Conservation (phyloP, 352 stramenopile species). For the Discostella stelligera region DNA sequence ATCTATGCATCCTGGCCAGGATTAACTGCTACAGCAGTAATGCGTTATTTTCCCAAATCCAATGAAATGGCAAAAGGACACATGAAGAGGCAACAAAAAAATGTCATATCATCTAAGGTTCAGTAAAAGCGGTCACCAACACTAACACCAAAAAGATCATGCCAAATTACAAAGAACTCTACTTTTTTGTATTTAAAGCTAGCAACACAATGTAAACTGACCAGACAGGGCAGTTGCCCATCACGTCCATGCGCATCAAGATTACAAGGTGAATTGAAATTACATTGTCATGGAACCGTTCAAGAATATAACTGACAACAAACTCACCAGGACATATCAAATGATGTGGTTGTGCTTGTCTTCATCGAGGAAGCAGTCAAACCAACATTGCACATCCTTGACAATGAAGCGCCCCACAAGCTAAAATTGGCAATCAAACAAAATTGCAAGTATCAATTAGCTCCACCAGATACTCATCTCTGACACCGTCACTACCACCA, state of each 20-base stretch:
- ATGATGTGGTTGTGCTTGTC: conserved; percentile 12
- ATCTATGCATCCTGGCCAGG: conserved; percentile 3
- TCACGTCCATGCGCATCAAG: conserved; percentile 32
- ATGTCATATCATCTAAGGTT: conserved; percentile 1
- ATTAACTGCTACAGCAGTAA: background rate
- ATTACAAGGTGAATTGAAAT: conserved; percentile 61
- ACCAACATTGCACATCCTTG: too few species aligned
- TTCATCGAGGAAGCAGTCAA: too few species aligned
- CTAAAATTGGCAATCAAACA: background rate
- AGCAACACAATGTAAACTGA: conserved; percentile 40
- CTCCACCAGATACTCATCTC: conserved; percentile 2
- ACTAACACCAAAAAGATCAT: too few species aligned
- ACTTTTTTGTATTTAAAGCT: conserved; percentile 10
- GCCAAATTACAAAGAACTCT: conserved; percentile 27
- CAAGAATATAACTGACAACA: conserved; percentile 16
- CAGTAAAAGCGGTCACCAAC: too few species aligned
- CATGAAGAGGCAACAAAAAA: conserved; percentile 1
- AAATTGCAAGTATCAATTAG: background rate
- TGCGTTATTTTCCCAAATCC: background rate
- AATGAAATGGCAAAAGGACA: background rate
- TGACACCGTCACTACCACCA: too few species aligned
- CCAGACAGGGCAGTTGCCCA: conserved; percentile 49
- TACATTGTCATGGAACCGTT: conserved; percentile 48
- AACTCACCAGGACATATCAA: conserved; percentile 30
- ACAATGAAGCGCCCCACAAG: too few species aligned